Percentiles rank a stretch among this genome's conserved stretches.
phyloP scores from a whole-genome alignment of 202 grass and related monocot genomes.

The Panicum hallii region DNA sequence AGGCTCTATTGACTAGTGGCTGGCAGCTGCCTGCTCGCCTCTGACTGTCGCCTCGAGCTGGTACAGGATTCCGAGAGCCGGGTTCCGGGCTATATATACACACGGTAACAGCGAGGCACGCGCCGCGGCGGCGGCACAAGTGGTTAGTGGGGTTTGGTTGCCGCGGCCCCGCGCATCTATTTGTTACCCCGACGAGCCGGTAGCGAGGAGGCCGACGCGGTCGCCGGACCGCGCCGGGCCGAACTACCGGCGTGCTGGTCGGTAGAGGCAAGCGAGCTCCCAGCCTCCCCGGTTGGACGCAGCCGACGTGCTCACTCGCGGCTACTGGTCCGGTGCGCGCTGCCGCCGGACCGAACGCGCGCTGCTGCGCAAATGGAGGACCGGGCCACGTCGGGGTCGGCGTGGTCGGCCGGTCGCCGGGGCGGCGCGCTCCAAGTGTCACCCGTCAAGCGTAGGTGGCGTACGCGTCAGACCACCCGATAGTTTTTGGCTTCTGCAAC shows the following conservation, averaged over 20 bases:
- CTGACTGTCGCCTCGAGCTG: neutral
- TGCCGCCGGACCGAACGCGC: too few relatives aligned
- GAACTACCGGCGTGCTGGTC: neutral
- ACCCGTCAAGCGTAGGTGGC: neutral
- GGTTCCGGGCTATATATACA: conserved; percentile 12
- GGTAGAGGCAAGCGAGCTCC: neutral
- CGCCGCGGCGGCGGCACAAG: neutral
- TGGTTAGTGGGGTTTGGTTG: conserved; percentile 31
- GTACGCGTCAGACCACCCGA: neutral
- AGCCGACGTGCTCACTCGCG: neutral
- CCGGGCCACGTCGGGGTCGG: neutral
- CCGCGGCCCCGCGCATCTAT: neutral
- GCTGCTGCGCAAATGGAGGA: neutral
- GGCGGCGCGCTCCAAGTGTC: neutral
- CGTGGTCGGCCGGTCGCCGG: neutral
- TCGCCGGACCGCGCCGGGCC: neutral
- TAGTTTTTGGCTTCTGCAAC: too few relatives aligned
- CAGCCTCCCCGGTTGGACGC: neutral
- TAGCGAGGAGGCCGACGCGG: neutral
- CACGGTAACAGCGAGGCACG: neutral
- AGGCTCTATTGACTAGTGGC: neutral
- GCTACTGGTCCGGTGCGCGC: neutral
- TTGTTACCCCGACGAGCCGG: neutral
- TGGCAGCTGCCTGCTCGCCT: neutral
- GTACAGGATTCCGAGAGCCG: neutral